A percentile compares a stretch with the other conserved stretches of the same genome.
These are phyloP conservation scores for Nicotiana otophora DNA, from an alignment of 257 asterid species.

Conservation along the genomic window DNA sequence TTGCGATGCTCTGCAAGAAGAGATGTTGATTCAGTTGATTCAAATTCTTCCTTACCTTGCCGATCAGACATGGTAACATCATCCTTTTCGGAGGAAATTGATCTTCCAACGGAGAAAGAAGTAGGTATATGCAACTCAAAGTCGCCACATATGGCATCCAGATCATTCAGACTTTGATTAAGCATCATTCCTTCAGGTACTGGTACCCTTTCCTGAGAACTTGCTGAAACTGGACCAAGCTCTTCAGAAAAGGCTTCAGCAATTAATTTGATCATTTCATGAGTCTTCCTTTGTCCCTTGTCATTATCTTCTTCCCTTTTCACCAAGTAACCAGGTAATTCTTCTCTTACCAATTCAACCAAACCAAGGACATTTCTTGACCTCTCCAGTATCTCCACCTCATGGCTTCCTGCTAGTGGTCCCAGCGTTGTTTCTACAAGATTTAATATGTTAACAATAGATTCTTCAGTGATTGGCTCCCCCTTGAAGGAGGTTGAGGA, in stretches of 20 bases:
- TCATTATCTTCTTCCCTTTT: conserved; percentile 31
- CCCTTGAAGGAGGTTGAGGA: conserved; percentile 27
- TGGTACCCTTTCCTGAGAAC: conserved; percentile 76
- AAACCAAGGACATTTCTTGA: conserved; percentile 72
- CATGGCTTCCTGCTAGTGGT: conserved; percentile 64
- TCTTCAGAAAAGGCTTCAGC: conserved; percentile 65
- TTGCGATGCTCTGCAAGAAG: conserved; percentile 79
- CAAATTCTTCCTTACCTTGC: conserved; percentile 48
- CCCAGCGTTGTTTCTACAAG: conserved; percentile 62
- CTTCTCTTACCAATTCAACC: conserved; percentile 51
- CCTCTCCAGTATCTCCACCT: conserved; percentile 86
- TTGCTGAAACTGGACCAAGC: conserved; percentile 77
- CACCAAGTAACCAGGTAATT: conserved; percentile 30
- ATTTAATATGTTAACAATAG: conserved; percentile 46
- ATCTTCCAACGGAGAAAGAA: conserved; percentile 62
- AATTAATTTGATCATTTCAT: conserved; percentile 41
- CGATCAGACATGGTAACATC: conserved; percentile 22
- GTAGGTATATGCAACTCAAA: conserved; percentile 39
- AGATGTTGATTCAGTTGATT: conserved; percentile 59
- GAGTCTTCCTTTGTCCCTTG: conserved; percentile 31
- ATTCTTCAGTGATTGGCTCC: conserved; percentile 38
- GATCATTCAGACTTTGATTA: conserved; percentile 62
- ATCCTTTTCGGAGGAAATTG: conserved; percentile 30
- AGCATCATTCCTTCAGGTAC: conserved; percentile 70
- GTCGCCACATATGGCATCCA: conserved; percentile 66